Evolutionary conservation across 2,329 filamentous ascomycete genomes (phyloP).

Genomic region (Fusarium goolgardi): DNA sequence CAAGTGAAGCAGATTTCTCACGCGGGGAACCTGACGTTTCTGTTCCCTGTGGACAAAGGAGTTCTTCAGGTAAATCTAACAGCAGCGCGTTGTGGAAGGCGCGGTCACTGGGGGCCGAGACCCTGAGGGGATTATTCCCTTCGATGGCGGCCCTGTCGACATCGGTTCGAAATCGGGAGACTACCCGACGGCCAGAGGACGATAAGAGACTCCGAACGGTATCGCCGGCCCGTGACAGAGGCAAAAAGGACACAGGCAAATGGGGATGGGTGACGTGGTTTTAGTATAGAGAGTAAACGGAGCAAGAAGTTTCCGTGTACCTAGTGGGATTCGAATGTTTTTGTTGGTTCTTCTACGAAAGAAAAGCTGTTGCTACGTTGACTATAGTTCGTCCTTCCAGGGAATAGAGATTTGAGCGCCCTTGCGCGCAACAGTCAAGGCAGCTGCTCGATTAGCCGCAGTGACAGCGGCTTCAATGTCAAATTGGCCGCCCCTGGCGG

Average conservation of each 20-base stretch:
- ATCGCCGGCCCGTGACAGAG: slow-evolving; percentile 19
- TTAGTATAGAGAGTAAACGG: slow-evolving; percentile 42
- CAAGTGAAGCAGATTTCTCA: slow-evolving; percentile 9
- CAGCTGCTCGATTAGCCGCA: slow-evolving; percentile 64
- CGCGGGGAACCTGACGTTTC: slow-evolving; percentile 12
- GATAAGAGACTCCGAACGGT: slow-evolving; percentile 7
- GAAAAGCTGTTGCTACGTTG: slow-evolving; percentile 29
- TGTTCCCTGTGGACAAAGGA: slow-evolving; percentile 3
- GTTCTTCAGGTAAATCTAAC: slow-evolving; percentile 17
- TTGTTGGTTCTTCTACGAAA: slow-evolving; percentile 36
- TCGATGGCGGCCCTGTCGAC: slow-evolving; percentile 32
- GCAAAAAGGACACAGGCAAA: slow-evolving; percentile 45
- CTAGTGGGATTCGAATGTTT: slow-evolving; percentile 21
- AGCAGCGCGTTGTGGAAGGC: slow-evolving; percentile 35
- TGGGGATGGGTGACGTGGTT: slow-evolving; percentile 51
- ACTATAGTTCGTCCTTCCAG: slow-evolving; percentile 57
- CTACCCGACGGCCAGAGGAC: slow-evolving; percentile 23
- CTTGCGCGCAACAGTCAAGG: slow-evolving; percentile 56
- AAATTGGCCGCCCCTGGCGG: slow-evolving; percentile 53
- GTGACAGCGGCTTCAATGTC: slow-evolving; percentile 67
- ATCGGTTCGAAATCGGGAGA: slow-evolving; percentile 18
- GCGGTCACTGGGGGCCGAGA: slow-evolving; percentile 40
- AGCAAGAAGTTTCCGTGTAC: slow-evolving; percentile 16
- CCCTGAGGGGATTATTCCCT: slow-evolving; percentile 37
- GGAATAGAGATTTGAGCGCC: slow-evolving; percentile 59